These are phyloP conservation scores for Fusarium dlaminii DNA, from an alignment of 2,329 filamentous ascomycete species.

Conservation along the genomic window DNA sequence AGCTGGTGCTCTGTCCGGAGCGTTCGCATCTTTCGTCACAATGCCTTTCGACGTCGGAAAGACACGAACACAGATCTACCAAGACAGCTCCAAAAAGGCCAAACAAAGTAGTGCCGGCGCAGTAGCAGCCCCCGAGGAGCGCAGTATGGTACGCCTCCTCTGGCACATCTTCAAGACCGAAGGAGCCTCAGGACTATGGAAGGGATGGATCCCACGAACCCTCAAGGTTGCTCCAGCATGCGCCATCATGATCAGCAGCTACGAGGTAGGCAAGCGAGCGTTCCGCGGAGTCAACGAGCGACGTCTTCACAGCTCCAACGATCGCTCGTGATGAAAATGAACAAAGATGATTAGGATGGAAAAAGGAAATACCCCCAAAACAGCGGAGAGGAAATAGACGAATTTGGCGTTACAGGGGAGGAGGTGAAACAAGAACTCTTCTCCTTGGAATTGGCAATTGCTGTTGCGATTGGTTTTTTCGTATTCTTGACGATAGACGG, in stretches of 20 bases:
- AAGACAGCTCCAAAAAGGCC: conserved; percentile 56
- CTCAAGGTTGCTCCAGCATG: conserved; percentile 96
- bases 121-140: conserved; percentile 72
- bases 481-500: conserved; percentile 26
- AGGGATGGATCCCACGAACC: conserved; percentile 89
- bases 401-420: conserved; percentile 33
- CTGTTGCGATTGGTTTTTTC: not conserved
- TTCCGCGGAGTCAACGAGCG: conserved; percentile 78
- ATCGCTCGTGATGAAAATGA: conserved; percentile 13
- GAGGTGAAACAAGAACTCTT: conserved; percentile 20
- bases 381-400: conserved; percentile 9
- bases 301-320: conserved; percentile 8
- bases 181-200: conserved; percentile 83
- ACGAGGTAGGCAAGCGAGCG: conserved; percentile 93
- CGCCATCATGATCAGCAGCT: conserved; percentile 99
- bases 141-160: conserved; percentile 83
- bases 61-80: conserved; percentile 88
- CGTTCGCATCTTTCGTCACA: conserved; percentile 85
- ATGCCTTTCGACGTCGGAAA: conserved; percentile 98
- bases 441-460: conserved; percentile 13
- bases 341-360: conserved; percentile 1
- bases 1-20: conserved; percentile 84
- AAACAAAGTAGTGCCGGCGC: conserved; percentile 39
- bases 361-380: conserved; percentile 21
- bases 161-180: conserved; percentile 91